Conservation (phyloP, 1,139 yeast species). For the Yamadazyma siamensis region DNA sequence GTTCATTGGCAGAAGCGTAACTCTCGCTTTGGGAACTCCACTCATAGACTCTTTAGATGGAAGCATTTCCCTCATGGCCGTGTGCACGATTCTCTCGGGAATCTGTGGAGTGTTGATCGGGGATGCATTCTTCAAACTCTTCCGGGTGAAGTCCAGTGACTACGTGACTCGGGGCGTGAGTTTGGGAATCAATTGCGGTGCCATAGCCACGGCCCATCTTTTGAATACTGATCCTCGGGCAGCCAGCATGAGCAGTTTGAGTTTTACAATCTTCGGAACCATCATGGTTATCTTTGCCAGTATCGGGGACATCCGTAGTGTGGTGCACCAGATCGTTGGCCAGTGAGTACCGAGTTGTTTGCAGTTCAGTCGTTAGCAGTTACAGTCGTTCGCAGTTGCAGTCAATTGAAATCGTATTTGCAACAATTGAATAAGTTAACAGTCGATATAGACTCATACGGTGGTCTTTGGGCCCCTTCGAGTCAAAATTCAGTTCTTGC, state of each 20-base stretch:
- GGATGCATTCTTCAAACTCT: constrained; percentile 40
- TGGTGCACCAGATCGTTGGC: constrained; percentile 29
- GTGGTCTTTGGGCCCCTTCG: too few relatives aligned
- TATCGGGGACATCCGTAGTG: constrained; percentile 34
- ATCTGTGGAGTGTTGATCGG: constrained; percentile 73
- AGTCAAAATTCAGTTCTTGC: too few relatives aligned
- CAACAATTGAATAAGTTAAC: too few relatives aligned
- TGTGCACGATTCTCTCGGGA: constrained; percentile 75
- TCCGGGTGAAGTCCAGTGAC: constrained; percentile 59
- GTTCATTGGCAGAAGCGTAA: constrained; percentile 77
- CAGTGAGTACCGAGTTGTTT: constrained; percentile 11
- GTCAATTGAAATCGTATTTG: neutral
- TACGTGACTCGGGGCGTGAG: constrained; percentile 75
- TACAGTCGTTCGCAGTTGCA: too few relatives aligned
- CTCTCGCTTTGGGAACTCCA: constrained; percentile 78
- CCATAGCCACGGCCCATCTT: constrained; percentile 77
- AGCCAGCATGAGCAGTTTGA: constrained; percentile 71
- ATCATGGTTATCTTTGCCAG: constrained; percentile 69
- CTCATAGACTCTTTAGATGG: constrained; percentile 64
- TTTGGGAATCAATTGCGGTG: constrained; percentile 75
- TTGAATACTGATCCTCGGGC: constrained; percentile 72
- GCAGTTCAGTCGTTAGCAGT: too few relatives aligned
- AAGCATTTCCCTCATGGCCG: constrained; percentile 70
- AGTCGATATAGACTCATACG: too few relatives aligned
- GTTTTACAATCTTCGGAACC: constrained; percentile 72